phyloP scores from a whole-genome alignment of 257 asterid genomes.

The Paulownia fortunei region DNA sequence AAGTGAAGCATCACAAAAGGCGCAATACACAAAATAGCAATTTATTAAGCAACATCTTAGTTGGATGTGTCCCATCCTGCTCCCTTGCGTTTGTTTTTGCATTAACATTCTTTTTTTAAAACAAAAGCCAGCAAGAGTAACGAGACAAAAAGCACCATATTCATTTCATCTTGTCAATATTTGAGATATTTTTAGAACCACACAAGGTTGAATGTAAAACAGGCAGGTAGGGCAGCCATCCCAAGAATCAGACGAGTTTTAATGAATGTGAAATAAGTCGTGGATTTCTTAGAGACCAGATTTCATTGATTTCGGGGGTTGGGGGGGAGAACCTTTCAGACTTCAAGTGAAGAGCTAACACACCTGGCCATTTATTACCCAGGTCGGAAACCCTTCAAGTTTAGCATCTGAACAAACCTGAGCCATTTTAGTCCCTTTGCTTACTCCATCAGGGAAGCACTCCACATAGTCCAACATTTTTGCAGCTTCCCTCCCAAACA shows the following conservation, averaged over 20 bases:
- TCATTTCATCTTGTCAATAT: neutral
- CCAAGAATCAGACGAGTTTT: neutral
- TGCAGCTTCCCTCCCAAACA: conserved; percentile 90
- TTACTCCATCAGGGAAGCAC: conserved; percentile 89
- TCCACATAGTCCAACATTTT: conserved; percentile 83
- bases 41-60: neutral
- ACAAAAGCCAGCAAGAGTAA: neutral
- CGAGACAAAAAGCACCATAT: neutral
- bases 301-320: neutral
- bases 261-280: neutral
- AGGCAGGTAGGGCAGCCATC: neutral
- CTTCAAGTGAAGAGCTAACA: neutral
- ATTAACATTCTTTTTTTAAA: neutral
- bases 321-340: neutral
- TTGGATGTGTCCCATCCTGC: neutral
- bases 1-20: conserved; percentile 8
- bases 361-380: conserved; percentile 93
- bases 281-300: neutral
- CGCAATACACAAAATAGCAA: neutral
- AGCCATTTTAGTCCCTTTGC: conserved; percentile 73
- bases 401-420: conserved; percentile 71
- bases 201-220: neutral
- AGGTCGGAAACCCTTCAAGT: conserved; percentile 92
- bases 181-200: neutral
- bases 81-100: neutral